Conservation (phyloP, 805 yeast species). For the Maudiozyma pseudohumilis region DNA sequence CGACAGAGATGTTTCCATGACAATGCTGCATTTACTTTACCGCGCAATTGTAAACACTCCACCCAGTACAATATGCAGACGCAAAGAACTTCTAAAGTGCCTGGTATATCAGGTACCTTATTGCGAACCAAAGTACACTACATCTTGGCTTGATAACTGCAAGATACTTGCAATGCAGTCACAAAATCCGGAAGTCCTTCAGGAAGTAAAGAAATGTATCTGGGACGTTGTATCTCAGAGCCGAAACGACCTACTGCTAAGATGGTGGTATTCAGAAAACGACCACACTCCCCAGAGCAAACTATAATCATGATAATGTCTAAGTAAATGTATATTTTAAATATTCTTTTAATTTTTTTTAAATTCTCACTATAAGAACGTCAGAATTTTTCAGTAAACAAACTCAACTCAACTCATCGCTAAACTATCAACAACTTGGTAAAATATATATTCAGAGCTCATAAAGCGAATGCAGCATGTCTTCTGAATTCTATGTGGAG, state of each 20-base stretch:
- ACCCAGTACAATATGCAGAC: constrained; percentile 4
- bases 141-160: constrained; percentile 22
- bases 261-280: constrained; percentile 26
- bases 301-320: too few species aligned
- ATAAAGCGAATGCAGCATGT: constrained; percentile 13
- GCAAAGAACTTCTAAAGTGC: constrained; percentile 14
- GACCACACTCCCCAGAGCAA: constrained; percentile 3
- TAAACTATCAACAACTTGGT: too few species aligned
- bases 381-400: too few species aligned
- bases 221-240: constrained; percentile 17
- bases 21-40: constrained; percentile 16
- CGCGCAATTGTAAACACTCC: constrained; percentile 10
- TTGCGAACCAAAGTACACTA: constrained; percentile 6
- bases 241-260: constrained; percentile 14
- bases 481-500: constrained; percentile 25
- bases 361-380: too few species aligned
- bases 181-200: constrained; percentile 1
- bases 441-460: too few species aligned
- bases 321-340: too few species aligned
- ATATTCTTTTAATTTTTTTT: too few species aligned
- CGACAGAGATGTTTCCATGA: constrained; percentile 14
- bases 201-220: constrained; percentile 9
- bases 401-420: not conserved
- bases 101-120: constrained; percentile 16
- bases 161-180: constrained; percentile 10